Conservation (phyloP, 2,329 filamentous ascomycete species). For the Xylaria sp. region DNA sequence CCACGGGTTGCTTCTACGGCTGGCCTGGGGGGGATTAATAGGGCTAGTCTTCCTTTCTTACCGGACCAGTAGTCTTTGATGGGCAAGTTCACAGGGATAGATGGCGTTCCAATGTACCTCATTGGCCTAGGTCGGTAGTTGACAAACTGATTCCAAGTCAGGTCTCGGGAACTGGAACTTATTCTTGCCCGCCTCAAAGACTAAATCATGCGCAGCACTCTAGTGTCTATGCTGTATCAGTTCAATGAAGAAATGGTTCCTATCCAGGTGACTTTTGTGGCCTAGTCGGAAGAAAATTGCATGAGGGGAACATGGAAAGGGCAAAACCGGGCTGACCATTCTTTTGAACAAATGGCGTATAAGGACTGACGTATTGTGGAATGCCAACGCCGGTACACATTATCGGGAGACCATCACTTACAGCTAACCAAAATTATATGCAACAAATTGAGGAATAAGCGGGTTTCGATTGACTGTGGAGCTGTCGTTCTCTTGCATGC, state of each 20-base stretch:
- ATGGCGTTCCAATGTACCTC: constrained; percentile 38
- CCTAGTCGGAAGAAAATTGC: not conserved
- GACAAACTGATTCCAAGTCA: constrained; percentile 51
- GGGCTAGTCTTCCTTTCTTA: constrained; percentile 44
- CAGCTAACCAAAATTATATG: constrained; percentile 21
- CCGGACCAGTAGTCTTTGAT: constrained; percentile 46
- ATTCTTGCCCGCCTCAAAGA: constrained; percentile 39
- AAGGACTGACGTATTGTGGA: constrained; percentile 36
- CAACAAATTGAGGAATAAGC: constrained; percentile 28
- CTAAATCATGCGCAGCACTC: constrained; percentile 18
- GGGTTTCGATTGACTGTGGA: constrained; percentile 46
- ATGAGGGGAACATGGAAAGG: not conserved
- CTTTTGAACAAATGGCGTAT: constrained; percentile 11
- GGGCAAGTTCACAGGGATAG: constrained; percentile 43
- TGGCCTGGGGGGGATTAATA: constrained; percentile 46
- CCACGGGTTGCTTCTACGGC: constrained; percentile 38
- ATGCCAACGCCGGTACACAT: constrained; percentile 32
- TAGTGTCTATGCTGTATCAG: constrained; percentile 28
- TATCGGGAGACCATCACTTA: constrained; percentile 33
- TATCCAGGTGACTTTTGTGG: not conserved
- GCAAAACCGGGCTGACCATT: not conserved
- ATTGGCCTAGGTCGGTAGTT: constrained; percentile 46
- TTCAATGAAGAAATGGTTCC: constrained; percentile 15
- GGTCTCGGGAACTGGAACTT: constrained; percentile 49
- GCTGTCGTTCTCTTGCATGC: constrained; percentile 54